Evolutionary conservation across 2,329 filamentous ascomycete genomes (phyloP).

Genomic region (Fusarium equiseti): DNA sequence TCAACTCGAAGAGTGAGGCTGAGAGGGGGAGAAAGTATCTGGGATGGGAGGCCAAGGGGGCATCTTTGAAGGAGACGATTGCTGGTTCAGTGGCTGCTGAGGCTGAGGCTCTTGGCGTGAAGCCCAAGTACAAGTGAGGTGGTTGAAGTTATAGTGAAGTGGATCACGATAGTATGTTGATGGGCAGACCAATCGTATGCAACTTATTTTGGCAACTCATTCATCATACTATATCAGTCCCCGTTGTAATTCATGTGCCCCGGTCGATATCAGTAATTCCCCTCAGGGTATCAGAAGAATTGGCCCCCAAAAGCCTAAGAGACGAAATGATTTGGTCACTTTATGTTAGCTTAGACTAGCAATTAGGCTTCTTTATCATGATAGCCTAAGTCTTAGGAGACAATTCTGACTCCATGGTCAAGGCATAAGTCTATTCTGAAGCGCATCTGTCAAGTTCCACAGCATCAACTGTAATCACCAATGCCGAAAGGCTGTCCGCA

Average conservation of each 20-base stretch:
- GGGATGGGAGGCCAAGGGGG: constrained; percentile 58
- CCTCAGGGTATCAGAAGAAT: no score
- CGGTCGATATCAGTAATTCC: not conserved
- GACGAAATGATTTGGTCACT: no score
- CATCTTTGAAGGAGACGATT: constrained; percentile 55
- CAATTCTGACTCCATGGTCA: not conserved
- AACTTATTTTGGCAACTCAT: not conserved
- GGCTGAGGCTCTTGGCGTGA: constrained; percentile 54
- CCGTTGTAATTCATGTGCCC: not conserved
- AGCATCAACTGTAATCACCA: not conserved
- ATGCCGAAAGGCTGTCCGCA: not conserved
- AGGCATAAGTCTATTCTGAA: not conserved
- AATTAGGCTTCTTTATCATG: no score
- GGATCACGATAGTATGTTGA: not conserved
- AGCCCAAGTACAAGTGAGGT: constrained; percentile 44
- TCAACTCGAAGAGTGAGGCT: constrained; percentile 60
- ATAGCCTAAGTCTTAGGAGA: no score
- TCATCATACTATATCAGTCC: not conserved
- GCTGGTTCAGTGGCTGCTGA: constrained; percentile 54
- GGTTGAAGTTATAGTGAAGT: not conserved
- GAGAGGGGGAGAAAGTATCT: constrained; percentile 60
- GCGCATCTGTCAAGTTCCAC: not conserved
- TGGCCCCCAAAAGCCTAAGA: no score
- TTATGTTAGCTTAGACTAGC: no score
- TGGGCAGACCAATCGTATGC: not conserved